These are phyloP conservation scores for Auriscalpium orientale DNA, from an alignment of 768 basidiomycete species.

Conservation along the genomic window DNA sequence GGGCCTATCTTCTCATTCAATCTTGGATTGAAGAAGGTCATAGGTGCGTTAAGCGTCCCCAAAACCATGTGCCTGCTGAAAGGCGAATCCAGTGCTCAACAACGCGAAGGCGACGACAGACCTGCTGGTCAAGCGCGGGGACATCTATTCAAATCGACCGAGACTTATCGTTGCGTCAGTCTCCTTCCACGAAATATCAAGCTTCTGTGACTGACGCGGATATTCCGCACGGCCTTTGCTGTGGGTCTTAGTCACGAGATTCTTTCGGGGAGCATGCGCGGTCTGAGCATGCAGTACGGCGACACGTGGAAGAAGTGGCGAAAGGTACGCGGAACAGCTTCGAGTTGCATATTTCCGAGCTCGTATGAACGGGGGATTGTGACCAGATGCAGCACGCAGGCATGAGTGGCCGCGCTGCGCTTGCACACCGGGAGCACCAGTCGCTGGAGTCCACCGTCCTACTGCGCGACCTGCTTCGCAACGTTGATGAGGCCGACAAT, in stretches of 20 bases:
- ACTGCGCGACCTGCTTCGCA: conserved; percentile 5
- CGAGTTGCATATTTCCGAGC: no score
- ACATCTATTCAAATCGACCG: conserved; percentile 12
- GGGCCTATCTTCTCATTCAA: conserved; percentile 10
- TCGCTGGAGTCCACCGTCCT: conserved; percentile 5
- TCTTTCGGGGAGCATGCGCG: conserved; percentile 6
- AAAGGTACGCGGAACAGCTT: not conserved
- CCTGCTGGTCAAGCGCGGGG: conserved; percentile 9
- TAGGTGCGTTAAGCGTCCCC: not conserved
- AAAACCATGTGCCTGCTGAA: not conserved
- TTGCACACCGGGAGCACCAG: conserved; percentile 6
- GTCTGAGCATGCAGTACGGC: conserved; percentile 1
- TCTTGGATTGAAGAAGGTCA: not conserved
- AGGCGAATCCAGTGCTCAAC: not conserved
- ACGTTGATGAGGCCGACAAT: not conserved
- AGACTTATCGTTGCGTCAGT: conserved; percentile 8
- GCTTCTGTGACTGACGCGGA: not conserved
- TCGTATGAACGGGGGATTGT: no score
- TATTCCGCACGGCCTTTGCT: not conserved
- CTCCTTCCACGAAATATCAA: not conserved
- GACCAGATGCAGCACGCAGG: conserved; percentile 7
- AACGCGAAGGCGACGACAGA: conserved; percentile 1
- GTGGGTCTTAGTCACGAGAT: conserved; percentile 6
- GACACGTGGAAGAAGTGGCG: conserved; percentile 8
- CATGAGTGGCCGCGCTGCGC: conserved; percentile 2